Base-by-base conservation (phyloP, 805 yeast genomes). In the Zygosaccharomyces siamensis region DNA sequence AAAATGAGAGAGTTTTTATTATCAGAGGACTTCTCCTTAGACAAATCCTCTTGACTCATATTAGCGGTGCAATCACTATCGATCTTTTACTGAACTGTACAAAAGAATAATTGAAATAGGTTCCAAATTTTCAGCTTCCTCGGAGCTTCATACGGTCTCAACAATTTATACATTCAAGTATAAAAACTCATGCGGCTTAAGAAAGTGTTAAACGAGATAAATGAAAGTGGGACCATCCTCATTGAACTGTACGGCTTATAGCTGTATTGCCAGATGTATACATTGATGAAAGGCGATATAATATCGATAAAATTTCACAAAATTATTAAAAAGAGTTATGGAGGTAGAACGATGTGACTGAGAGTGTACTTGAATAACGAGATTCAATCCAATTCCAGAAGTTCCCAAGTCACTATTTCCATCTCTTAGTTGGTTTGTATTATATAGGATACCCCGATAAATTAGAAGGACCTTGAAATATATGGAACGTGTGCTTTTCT, bases 121-220 rank as follows among this genome's bases (percentile, higher is more conserved):
- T 33, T n/a, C 14, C 30, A 21, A 41, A 30, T 26, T 41, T 41
- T 41, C 16, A 30, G 37, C 36, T 28, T 41, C 30, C 44, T 32
- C 44, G 36, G n/a, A 20, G 27, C 27, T 18, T 21, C 20, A 33
- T 16, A 14, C 8, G 20, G 20, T 21, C 3, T 33, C 21, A 16
- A 33, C 37, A 14, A 14, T 5, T 5, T 16, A 14, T 7, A 8
- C 20, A 18, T 33, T 8, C 8, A 16, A 4, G 20, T 18, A 32
- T 8, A 33, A 33, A 10, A 18, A 7, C 16, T 33, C 6, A 18
- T 6, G 21, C 7, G 20, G 37, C 37, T 10, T 33, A 8, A 14
- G 20, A 14, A 5, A 21, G 7, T 14, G 20, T 10, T 33, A 14
- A 16, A 33, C 18, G 28, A 26, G 28, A 3, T 7, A 10, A 3